These are phyloP conservation scores for Yamadazyma oceani DNA, from an alignment of 1,139 yeast species.

Conservation along the genomic window DNA sequence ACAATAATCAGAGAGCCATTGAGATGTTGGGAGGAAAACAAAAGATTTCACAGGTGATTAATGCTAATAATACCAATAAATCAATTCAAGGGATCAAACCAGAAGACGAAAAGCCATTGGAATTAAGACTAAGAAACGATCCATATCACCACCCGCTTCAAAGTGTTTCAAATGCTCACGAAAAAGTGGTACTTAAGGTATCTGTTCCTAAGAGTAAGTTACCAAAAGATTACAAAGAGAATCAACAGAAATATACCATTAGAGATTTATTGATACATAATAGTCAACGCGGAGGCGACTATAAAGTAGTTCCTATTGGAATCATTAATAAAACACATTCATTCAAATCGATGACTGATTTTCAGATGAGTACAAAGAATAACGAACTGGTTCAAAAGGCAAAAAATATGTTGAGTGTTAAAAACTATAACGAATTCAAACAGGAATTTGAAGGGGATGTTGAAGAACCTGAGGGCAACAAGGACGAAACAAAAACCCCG, in stretches of 20 bases:
- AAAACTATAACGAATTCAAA: conserved; percentile 39
- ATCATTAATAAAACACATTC: conserved; percentile 70
- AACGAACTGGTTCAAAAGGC: conserved; percentile 48
- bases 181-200: conserved; percentile 68
- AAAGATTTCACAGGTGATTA: conserved; percentile 41
- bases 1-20: conserved; percentile 62
- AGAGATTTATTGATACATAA: conserved; percentile 46
- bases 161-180: conserved; percentile 51
- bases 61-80: conserved; percentile 23
- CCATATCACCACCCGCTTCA: conserved; percentile 81
- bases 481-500: neutral
- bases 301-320: conserved; percentile 60
- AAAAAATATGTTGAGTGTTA: conserved; percentile 25
- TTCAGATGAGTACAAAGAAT: conserved; percentile 67
- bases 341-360: conserved; percentile 86
- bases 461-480: conserved; percentile 4
- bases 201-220: conserved; percentile 58
- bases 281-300: conserved; percentile 22
- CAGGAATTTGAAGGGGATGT: conserved; percentile 41
- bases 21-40: conserved; percentile 75
- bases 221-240: conserved; percentile 36
- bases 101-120: conserved; percentile 33
- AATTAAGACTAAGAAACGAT: conserved; percentile 65
- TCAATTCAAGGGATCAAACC: conserved; percentile 8
- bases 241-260: conserved; percentile 43